phyloP scores from a whole-genome alignment of 139 green algal genomes.

The Marvania coccoides region DNA sequence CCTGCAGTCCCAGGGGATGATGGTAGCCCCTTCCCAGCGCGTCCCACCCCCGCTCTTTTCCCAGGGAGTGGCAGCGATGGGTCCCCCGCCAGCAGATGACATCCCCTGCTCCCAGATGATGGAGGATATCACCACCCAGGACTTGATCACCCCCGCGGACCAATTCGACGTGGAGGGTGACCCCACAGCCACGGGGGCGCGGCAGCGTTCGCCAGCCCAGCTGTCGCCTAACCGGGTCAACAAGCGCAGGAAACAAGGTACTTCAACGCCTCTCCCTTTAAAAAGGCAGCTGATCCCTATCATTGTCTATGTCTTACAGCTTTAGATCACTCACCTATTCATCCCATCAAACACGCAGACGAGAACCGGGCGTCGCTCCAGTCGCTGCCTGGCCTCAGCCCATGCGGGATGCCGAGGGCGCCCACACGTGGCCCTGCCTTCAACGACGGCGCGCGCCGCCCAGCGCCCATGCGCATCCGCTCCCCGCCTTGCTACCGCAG shows the following conservation, averaged over 20 bases:
- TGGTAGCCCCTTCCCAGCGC: background rate
- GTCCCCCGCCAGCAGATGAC: background rate
- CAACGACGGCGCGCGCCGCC: background rate
- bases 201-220: constrained; percentile 18
- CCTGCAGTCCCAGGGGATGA: too few species aligned
- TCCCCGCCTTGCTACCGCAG: constrained; percentile 43
- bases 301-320: too few species aligned
- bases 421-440: background rate
- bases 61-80: background rate
- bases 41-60: constrained; percentile 11
- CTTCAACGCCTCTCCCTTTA: background rate
- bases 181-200: background rate
- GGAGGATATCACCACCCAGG: constrained; percentile 25
- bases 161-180: constrained; percentile 24
- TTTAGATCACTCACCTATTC: too few species aligned
- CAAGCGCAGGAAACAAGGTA: background rate
- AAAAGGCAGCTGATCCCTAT: background rate
- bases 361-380: too few species aligned
- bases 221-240: constrained; percentile 40
- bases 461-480: background rate
- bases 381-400: too few species aligned
- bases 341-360: too few species aligned
- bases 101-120: background rate
- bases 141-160: constrained; percentile 49
- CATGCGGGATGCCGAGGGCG: too few species aligned